Percentiles rank a stretch among this genome's conserved stretches.
phyloP scores from a whole-genome alignment of 306 rosid genomes.

The Sophora flavescens region DNA sequence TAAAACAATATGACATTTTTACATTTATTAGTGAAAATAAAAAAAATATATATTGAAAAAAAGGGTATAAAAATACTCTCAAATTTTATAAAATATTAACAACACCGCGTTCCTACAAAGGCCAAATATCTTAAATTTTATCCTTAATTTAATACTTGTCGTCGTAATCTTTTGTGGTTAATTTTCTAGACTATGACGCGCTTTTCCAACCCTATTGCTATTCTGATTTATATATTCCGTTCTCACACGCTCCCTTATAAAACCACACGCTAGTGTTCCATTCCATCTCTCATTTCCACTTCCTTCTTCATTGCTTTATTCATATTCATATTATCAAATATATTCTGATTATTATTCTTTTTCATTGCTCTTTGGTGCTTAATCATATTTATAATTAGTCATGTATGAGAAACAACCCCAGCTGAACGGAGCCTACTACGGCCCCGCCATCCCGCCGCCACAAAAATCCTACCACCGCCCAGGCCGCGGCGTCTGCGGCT shows the following conservation, averaged over 20 bases:
- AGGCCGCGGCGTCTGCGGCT: conserved; percentile 49
- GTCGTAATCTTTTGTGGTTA: conserved; percentile 7
- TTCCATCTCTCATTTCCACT: not conserved
- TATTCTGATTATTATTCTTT: not conserved
- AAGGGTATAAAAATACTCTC: no score
- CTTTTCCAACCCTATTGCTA: not conserved
- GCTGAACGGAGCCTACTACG: conserved; percentile 86
- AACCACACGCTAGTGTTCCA: conserved; percentile 8
- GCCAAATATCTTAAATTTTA: no score
- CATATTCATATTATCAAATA: not conserved
- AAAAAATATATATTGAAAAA: no score
- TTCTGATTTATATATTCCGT: not conserved
- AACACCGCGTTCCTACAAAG: not conserved
- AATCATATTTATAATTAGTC: not conserved
- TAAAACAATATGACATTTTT: no score
- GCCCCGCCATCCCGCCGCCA: conserved; percentile 77
- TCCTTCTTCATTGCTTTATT: not conserved
- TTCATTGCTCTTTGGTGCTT: not conserved
- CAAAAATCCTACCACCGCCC: conserved; percentile 56
- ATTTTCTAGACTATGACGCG: conserved; percentile 37
- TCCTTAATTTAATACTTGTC: not conserved
- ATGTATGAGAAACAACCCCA: conserved; percentile 50
- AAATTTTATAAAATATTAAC: not conserved
- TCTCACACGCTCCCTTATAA: not conserved
- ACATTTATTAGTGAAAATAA: no score